Conservation (phyloP, 768 basidiomycete genomes). For the Boletus vinaceobasis region DNA sequence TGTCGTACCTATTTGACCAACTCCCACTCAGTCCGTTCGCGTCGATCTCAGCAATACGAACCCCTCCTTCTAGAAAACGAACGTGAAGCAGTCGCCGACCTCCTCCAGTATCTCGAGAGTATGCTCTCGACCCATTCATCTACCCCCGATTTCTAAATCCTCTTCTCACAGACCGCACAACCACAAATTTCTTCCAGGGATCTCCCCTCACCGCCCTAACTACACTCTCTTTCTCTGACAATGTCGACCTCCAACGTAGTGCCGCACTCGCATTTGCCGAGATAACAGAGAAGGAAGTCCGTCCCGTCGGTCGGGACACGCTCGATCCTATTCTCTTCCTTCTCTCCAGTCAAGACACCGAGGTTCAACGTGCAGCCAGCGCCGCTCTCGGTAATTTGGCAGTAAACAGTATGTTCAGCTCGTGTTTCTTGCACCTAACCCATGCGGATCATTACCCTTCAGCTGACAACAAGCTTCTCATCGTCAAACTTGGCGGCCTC, state of each 20-base stretch:
- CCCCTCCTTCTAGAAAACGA: slow-evolving; percentile 88
- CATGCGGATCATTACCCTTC: slow-evolving; percentile 10
- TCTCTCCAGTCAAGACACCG: slow-evolving; percentile 94
- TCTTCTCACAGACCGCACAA: slow-evolving; percentile 67
- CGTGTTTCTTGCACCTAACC: slow-evolving; percentile 11
- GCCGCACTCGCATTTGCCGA: slow-evolving; percentile 98
- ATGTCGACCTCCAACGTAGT: slow-evolving; percentile 97
- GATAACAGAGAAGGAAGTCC: slow-evolving; percentile 99
- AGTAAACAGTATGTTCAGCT: slow-evolving; percentile 80
- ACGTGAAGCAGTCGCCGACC: slow-evolving; percentile 95
- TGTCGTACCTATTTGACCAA: slow-evolving; percentile 12
- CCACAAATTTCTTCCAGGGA: slow-evolving; percentile 97
- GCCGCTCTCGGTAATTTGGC: slow-evolving; percentile 97
- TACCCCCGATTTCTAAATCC: background rate
- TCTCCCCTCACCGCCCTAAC: slow-evolving; percentile 90
- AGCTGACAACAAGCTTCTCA: slow-evolving; percentile 99
- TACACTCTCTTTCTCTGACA: slow-evolving; percentile 97
- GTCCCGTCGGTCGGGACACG: slow-evolving; percentile 94
- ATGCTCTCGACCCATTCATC: slow-evolving; percentile 28
- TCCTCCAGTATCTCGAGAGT: slow-evolving; percentile 98
- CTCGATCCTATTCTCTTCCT: slow-evolving; percentile 98
- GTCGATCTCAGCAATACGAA: slow-evolving; percentile 83
- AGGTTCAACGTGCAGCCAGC: slow-evolving; percentile 97
- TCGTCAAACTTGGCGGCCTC: slow-evolving; percentile 95
- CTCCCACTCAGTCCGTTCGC: slow-evolving; percentile 60